Percentiles rank a stretch among this genome's conserved stretches.
These are phyloP conservation scores for Trichoderma cornu-damae DNA, from an alignment of 2,329 filamentous ascomycete genomes.

Conservation along the genomic window DNA sequence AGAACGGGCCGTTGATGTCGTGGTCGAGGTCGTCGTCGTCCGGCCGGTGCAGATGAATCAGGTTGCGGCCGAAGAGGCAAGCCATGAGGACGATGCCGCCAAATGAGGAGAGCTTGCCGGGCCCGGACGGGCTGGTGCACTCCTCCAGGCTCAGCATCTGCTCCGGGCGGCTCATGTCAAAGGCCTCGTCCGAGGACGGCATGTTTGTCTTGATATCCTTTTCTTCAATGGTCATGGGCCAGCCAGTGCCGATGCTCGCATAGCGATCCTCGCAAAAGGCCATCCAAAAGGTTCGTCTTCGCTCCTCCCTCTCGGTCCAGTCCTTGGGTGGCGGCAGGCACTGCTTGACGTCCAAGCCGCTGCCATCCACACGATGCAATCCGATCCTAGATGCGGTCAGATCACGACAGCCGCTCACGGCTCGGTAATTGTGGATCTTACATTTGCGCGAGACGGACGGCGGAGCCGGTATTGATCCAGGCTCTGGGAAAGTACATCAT, in stretches of 20 bases:
- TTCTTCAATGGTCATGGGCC: conserved; percentile 94
- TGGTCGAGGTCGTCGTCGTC: conserved; percentile 74
- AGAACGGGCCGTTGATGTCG: conserved; percentile 89
- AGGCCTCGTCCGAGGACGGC: conserved; percentile 79
- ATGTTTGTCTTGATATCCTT: conserved; percentile 83
- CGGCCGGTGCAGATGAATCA: conserved; percentile 85
- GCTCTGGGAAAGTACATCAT: conserved; percentile 96
- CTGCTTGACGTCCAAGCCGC: conserved; percentile 84
- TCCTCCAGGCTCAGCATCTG: conserved; percentile 65
- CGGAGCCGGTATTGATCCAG: conserved; percentile 85
- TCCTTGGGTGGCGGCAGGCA: conserved; percentile 80
- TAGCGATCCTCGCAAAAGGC: conserved; percentile 87
- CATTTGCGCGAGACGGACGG: conserved; percentile 81
- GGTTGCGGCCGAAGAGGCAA: conserved; percentile 84
- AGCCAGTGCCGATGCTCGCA: conserved; percentile 91
- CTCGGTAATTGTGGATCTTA: conserved; percentile 27
- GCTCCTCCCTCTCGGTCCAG: conserved; percentile 90
- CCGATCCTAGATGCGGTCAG: conserved; percentile 63
- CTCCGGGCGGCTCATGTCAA: conserved; percentile 71
- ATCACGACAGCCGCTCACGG: neutral
- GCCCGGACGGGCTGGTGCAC: conserved; percentile 65
- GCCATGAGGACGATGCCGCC: conserved; percentile 78
- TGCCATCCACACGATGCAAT: conserved; percentile 77
- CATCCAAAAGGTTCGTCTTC: conserved; percentile 92
- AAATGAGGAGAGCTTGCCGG: conserved; percentile 68